Conservation (phyloP, 306 rosid genomes). For the Vigna radiata region DNA sequence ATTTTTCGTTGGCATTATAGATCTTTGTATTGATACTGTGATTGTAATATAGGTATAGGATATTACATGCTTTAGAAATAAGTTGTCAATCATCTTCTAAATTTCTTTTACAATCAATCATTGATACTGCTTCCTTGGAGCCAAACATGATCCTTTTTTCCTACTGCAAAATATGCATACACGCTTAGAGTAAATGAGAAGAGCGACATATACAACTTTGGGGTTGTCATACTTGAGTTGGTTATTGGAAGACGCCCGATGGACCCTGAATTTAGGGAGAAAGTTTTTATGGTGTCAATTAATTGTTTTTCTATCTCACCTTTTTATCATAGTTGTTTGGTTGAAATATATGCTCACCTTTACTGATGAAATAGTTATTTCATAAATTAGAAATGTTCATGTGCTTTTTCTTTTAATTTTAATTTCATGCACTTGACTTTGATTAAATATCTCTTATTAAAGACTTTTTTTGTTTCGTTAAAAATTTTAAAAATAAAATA, state of each 20-base stretch:
- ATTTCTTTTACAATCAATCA: slow-evolving; percentile 5
- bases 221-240: slow-evolving; percentile 87
- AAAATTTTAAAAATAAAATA: no score
- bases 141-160: slow-evolving; percentile 27
- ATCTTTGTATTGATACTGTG: background rate
- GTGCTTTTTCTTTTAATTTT: no score
- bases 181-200: slow-evolving; percentile 93
- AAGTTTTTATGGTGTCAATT: no score
- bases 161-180: slow-evolving; percentile 84
- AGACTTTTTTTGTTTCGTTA: no score
- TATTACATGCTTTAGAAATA: slow-evolving; percentile 13
- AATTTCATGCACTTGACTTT: no score
- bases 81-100: slow-evolving; percentile 23
- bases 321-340: no score
- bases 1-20: slow-evolving; percentile 2
- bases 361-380: no score
- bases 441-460: no score
- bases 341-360: no score
- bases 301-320: no score
- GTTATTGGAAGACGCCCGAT: slow-evolving; percentile 78
- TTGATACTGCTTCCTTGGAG: background rate
- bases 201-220: slow-evolving; percentile 95
- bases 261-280: slow-evolving; percentile 92
- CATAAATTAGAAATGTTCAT: no score
- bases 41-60: background rate